Conservation (phyloP, 2,329 filamentous ascomycete species). For the Chrysoporthe deuterocubensis region DNA sequence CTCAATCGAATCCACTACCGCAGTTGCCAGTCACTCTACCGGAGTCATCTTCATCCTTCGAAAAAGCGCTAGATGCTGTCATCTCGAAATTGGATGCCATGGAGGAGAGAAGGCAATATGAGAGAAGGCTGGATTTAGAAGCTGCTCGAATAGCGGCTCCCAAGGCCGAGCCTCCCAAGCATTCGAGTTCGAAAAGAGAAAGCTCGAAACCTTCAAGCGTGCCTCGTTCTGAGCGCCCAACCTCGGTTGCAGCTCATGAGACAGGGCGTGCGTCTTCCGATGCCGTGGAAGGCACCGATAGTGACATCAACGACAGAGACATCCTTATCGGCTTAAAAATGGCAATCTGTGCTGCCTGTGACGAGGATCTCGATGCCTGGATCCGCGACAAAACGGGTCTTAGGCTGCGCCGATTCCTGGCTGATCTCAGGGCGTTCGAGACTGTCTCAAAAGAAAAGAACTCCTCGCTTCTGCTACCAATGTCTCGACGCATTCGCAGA, state of each 20-base stretch:
- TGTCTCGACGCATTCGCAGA: constrained; percentile 21
- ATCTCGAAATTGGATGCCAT: constrained; percentile 36
- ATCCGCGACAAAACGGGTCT: constrained; percentile 57
- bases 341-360: constrained; percentile 59
- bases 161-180: constrained; percentile 8
- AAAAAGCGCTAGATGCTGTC: constrained; percentile 36
- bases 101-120: constrained; percentile 30
- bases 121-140: constrained; percentile 15
- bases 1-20: background rate
- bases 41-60: constrained; percentile 34
- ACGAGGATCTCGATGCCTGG: constrained; percentile 56
- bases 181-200: background rate
- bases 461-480: background rate
- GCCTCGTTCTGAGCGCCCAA: background rate
- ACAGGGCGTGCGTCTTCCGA: background rate
- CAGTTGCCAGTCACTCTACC: constrained; percentile 34
- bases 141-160: constrained; percentile 8
- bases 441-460: constrained; percentile 41
- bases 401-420: constrained; percentile 57
- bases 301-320: constrained; percentile 51
- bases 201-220: constrained; percentile 1
- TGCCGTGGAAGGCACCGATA: constrained; percentile 38
- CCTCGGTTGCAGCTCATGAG: background rate
- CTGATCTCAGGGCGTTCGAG: constrained; percentile 57
- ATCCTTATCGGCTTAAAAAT: constrained; percentile 60